Conservation (phyloP, 306 rosid species). For the Cercis canadensis region DNA sequence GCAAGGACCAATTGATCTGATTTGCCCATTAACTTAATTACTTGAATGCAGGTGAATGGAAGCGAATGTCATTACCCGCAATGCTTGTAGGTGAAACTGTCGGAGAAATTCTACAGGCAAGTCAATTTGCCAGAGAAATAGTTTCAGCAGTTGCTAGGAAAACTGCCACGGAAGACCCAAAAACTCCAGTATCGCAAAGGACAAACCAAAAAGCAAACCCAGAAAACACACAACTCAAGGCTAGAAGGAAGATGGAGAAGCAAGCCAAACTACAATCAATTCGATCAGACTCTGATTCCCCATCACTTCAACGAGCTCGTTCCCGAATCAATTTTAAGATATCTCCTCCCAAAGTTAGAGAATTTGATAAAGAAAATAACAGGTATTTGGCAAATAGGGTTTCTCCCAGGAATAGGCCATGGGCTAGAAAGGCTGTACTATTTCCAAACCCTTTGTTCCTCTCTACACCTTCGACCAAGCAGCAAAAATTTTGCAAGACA, state of each 20-base stretch:
- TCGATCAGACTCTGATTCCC: conserved; percentile 47
- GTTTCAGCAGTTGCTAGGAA: conserved; percentile 58
- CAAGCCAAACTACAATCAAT: conserved; percentile 51
- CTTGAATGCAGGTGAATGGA: conserved; percentile 72
- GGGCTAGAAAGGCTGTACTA: conserved; percentile 85
- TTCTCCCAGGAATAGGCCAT: conserved; percentile 82
- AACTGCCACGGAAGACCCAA: conserved; percentile 63
- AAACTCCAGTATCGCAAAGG: conserved; percentile 69
- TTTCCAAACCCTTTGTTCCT: conserved; percentile 92
- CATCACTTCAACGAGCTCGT: conserved; percentile 71
- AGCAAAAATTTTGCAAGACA: conserved; percentile 70
- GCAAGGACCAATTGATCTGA: neutral
- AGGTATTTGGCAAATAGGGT: conserved; percentile 75
- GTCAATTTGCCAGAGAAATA: conserved; percentile 81
- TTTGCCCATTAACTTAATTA: neutral
- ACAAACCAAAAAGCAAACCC: conserved; percentile 49
- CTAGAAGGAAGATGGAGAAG: conserved; percentile 87
- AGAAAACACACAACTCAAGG: conserved; percentile 74
- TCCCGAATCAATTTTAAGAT: conserved; percentile 86
- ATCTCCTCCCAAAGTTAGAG: conserved; percentile 81
- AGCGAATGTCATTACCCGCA: conserved; percentile 87
- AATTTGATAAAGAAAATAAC: conserved; percentile 60
- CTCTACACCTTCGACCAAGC: conserved; percentile 52
- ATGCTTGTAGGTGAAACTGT: conserved; percentile 93
- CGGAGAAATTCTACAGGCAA: conserved; percentile 88